Conservation (phyloP, 2,329 filamentous ascomycete species). For the Epichloe elymi region DNA sequence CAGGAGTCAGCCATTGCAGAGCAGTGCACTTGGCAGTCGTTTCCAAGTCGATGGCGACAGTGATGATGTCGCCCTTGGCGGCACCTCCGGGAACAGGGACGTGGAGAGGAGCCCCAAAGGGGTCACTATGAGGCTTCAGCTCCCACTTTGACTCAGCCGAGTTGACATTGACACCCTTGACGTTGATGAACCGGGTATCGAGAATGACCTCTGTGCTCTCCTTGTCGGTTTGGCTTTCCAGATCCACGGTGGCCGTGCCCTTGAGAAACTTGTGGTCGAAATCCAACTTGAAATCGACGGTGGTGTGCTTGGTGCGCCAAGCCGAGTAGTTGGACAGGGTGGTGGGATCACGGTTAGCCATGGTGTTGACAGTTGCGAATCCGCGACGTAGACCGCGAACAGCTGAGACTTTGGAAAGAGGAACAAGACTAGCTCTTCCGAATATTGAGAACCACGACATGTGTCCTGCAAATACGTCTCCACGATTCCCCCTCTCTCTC, state of each 20-base stretch:
- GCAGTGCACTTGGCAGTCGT: conserved; percentile 86
- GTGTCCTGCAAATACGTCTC: conserved; percentile 1
- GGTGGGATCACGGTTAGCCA: conserved; percentile 59
- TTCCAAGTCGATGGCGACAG: conserved; percentile 53
- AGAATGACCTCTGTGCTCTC: conserved; percentile 67
- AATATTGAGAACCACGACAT: conserved; percentile 11
- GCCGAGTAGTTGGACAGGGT: conserved; percentile 85
- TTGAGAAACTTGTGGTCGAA: conserved; percentile 67
- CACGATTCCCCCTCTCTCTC: not conserved
- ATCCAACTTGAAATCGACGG: conserved; percentile 67
- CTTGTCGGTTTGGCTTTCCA: conserved; percentile 64
- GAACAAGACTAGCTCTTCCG: conserved; percentile 7
- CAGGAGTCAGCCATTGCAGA: conserved; percentile 86
- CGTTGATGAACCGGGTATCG: conserved; percentile 73
- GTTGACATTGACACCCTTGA: conserved; percentile 59
- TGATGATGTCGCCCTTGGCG: conserved; percentile 37
- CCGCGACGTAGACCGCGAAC: not conserved
- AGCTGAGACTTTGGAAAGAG: not conserved
- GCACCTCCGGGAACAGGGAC: conserved; percentile 45
- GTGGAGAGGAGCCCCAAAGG: conserved; percentile 60
- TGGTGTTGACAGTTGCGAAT: conserved; percentile 19
- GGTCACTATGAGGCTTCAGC: conserved; percentile 55
- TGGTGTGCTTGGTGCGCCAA: conserved; percentile 75
- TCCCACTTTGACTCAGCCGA: conserved; percentile 52
- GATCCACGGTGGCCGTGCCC: conserved; percentile 62